Evolutionary conservation across 768 basidiomycete genomes (phyloP).

Genomic region (Cantharellus anzutake): DNA sequence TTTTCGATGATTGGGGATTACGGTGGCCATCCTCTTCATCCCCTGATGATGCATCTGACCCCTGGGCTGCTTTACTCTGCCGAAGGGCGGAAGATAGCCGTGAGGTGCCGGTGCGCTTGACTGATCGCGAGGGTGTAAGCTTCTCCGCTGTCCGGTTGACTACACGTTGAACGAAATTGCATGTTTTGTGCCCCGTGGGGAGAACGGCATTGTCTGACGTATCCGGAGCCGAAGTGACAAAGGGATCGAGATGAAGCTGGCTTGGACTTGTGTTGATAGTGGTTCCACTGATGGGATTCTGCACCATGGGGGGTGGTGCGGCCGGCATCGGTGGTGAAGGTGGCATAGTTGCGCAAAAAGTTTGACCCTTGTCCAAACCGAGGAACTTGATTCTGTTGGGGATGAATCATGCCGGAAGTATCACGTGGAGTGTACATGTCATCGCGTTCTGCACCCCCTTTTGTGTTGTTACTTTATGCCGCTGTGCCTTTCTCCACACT

Average conservation of each 20-base stretch:
- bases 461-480: no score
- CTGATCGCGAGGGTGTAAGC: constrained; percentile 27
- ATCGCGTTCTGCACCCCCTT: no score
- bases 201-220: not conserved
- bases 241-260: constrained; percentile 3
- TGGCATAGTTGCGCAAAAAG: no score
- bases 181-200: not conserved
- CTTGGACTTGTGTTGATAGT: constrained; percentile 12
- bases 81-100: not conserved
- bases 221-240: not conserved
- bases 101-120: not conserved
- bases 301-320: constrained; percentile 9
- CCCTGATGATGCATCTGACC: not conserved
- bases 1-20: constrained; percentile 22
- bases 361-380: no score
- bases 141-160: constrained; percentile 43
- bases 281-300: constrained; percentile 13
- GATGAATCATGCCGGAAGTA: no score
- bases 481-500: no score
- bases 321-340: not conserved
- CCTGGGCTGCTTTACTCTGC: constrained; percentile 8
- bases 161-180: constrained; percentile 13
- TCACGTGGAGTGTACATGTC: no score
- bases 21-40: constrained; percentile 8
- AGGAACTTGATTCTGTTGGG: no score